phyloP scores from a whole-genome alignment of 179 eudicot genomes.

The Spinacia oleracea region DNA sequence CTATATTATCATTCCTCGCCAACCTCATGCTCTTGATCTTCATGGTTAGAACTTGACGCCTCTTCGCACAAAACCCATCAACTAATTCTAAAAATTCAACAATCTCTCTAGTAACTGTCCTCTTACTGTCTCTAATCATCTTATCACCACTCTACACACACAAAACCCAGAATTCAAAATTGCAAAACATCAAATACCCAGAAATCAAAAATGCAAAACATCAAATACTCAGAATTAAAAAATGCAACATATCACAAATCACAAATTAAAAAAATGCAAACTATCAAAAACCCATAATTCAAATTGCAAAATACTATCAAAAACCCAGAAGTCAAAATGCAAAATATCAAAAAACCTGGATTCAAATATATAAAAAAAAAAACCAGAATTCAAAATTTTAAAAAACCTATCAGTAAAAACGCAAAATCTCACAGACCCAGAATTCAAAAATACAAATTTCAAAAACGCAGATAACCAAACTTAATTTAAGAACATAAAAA shows the following conservation, averaged over 20 bases:
- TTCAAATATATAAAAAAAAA: neutral
- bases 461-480: neutral
- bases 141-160: slow-evolving; percentile 58
- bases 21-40: slow-evolving; percentile 38
- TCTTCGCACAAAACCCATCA: slow-evolving; percentile 49
- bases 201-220: neutral
- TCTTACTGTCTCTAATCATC: slow-evolving; percentile 72
- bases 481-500: neutral
- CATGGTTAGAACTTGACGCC: slow-evolving; percentile 29
- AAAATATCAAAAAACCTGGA: neutral
- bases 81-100: slow-evolving; percentile 50
- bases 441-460: neutral
- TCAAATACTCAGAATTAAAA: neutral
- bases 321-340: neutral
- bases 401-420: neutral
- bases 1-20: slow-evolving; percentile 35
- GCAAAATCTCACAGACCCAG: neutral
- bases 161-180: slow-evolving; percentile 1
- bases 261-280: neutral
- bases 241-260: neutral
- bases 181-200: neutral
- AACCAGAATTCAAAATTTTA: neutral
- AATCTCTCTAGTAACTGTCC: slow-evolving; percentile 53
- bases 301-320: neutral
- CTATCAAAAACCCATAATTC: neutral